These are phyloP conservation scores for Brassica cretica DNA, from an alignment of 345 rosid genomes.

Conservation along the genomic window DNA sequence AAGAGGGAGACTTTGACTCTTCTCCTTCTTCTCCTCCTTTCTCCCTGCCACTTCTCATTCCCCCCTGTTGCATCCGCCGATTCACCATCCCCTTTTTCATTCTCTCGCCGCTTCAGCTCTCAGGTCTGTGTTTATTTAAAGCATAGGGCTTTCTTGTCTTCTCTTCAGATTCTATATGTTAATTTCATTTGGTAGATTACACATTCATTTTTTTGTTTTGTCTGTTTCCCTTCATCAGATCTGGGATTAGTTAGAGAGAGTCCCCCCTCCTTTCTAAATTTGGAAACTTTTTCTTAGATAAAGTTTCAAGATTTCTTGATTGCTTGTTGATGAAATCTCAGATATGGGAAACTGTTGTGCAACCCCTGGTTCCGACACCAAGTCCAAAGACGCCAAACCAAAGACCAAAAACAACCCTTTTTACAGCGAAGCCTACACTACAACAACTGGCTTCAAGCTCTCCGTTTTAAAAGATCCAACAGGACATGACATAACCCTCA, in stretches of 20 bases:
- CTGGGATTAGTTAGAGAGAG: slow-evolving; percentile 13
- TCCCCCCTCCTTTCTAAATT: neutral
- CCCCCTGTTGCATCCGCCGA: neutral
- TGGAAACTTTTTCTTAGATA: neutral
- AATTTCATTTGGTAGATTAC: neutral
- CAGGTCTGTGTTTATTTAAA: slow-evolving; percentile 23
- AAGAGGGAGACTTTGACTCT: slow-evolving; percentile 40
- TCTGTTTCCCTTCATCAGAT: slow-evolving; percentile 13
- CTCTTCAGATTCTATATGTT: slow-evolving; percentile 20
- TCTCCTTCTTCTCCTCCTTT: slow-evolving; percentile 37
- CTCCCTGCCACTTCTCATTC: neutral
- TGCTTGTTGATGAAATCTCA: neutral
- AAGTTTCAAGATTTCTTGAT: slow-evolving; percentile 19
- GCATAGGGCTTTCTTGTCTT: slow-evolving; percentile 23
- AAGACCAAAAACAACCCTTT: slow-evolving; percentile 59
- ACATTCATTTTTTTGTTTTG: slow-evolving; percentile 4
- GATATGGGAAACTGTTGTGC: slow-evolving; percentile 84
- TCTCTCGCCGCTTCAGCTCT: slow-evolving; percentile 12
- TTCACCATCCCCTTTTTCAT: slow-evolving; percentile 9
- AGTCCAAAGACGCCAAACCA: slow-evolving; percentile 44
- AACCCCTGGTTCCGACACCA: slow-evolving; percentile 47
- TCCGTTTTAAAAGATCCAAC: slow-evolving; percentile 71
- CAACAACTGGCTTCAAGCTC: slow-evolving; percentile 48
- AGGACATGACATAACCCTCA: slow-evolving; percentile 52
- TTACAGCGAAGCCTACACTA: slow-evolving; percentile 50